A percentile compares a stretch with the other conserved stretches of the same genome.
Evolutionary conservation across 768 basidiomycete genomes (phyloP).

Genomic region (Kwoniella dejecticola): DNA sequence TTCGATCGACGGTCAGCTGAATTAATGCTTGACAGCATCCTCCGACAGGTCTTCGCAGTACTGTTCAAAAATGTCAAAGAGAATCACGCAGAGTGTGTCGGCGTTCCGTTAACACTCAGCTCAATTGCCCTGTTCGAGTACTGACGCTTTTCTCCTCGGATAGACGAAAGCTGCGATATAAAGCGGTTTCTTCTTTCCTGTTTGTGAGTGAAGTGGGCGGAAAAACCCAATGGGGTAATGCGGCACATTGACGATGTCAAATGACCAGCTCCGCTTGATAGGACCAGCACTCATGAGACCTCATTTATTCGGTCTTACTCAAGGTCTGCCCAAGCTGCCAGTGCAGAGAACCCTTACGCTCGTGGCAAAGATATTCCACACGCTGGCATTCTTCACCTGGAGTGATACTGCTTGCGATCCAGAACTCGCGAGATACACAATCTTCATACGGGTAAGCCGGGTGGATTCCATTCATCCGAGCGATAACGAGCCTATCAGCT

Average conservation of each 20-base stretch:
- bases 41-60: constrained; percentile 19
- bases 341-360: constrained; percentile 28
- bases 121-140: too few relatives aligned
- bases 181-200: constrained; percentile 29
- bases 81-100: constrained; percentile 11
- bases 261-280: constrained; percentile 28
- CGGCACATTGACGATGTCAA: too few relatives aligned
- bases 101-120: too few relatives aligned
- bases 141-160: too few relatives aligned
- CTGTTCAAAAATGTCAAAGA: constrained; percentile 24
- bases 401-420: constrained; percentile 19
- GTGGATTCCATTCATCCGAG: neutral
- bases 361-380: constrained; percentile 31
- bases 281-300: constrained; percentile 35
- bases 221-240: too few relatives aligned
- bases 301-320: constrained; percentile 29
- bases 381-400: constrained; percentile 28
- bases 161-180: constrained; percentile 27
- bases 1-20: neutral
- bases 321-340: constrained; percentile 14
- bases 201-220: constrained; percentile 21
- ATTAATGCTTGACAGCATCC: constrained; percentile 4
- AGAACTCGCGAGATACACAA: constrained; percentile 11
- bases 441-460: constrained; percentile 20
- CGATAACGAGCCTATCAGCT: too few relatives aligned